Conservation (phyloP, 495 filamentous ascomycete genomes). For the Aspergillus leporis region DNA sequence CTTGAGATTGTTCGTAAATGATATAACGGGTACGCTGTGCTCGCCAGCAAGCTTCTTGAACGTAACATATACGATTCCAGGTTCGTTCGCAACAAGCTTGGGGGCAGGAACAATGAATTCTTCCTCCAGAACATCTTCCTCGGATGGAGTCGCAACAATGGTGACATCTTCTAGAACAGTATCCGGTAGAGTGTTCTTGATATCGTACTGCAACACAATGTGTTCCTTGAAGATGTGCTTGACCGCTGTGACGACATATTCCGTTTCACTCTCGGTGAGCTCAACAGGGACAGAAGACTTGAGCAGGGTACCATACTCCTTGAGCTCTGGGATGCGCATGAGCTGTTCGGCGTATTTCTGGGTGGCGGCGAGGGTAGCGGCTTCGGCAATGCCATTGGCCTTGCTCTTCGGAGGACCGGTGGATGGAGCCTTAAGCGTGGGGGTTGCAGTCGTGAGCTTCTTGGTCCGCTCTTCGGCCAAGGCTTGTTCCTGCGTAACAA, state of each 20-base stretch:
- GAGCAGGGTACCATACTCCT: slow-evolving; percentile 81
- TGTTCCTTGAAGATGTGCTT: slow-evolving; percentile 99
- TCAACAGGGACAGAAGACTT: slow-evolving; percentile 86
- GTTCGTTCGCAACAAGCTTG: slow-evolving; percentile 75
- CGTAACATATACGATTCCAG: slow-evolving; percentile 90
- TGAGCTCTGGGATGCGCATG: slow-evolving; percentile 85
- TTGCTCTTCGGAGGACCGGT: slow-evolving; percentile 76
- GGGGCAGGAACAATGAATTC: slow-evolving; percentile 91
- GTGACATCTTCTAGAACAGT: slow-evolving; percentile 89
- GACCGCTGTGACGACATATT: slow-evolving; percentile 90
- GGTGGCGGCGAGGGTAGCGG: slow-evolving; percentile 71
- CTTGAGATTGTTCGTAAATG: slow-evolving; percentile 90
- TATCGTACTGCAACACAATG: slow-evolving; percentile 92
- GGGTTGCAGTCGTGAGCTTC: slow-evolving; percentile 88
- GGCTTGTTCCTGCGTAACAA: slow-evolving; percentile 93
- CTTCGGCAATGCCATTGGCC: slow-evolving; percentile 67
- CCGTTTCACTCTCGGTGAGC: slow-evolving; percentile 94
- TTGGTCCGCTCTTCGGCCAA: slow-evolving; percentile 96
- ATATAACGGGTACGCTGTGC: slow-evolving; percentile 65
- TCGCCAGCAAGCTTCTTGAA: slow-evolving; percentile 82
- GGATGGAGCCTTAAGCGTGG: slow-evolving; percentile 91
- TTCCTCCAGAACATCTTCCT: slow-evolving; percentile 77
- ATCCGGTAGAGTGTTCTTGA: slow-evolving; percentile 95
- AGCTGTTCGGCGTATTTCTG: slow-evolving; percentile 88
- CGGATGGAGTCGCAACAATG: slow-evolving; percentile 79